Evolutionary conservation across 2,329 filamentous ascomycete genomes (phyloP), one percentile per base, ranked within the genome.

Genomic region (Hypoxylon sp.): DNA sequence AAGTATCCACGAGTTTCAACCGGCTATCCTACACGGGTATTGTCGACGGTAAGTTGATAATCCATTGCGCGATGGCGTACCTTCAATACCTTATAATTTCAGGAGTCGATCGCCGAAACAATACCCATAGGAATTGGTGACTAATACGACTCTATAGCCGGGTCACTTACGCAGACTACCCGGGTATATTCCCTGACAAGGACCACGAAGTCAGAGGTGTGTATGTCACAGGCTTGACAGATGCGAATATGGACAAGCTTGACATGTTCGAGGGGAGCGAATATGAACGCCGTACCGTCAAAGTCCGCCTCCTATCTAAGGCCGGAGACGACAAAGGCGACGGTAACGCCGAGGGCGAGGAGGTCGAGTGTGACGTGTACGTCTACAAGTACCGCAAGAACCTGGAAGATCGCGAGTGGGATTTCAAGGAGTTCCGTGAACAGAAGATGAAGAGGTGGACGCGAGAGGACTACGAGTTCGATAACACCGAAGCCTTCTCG

Each of bases 221-320:
- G 22, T 87, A 91, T 54, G 92, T 93, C 0, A 88, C 87, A 0
- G 94, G 94, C 0, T 80, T 98, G 44, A 96, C 91, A 0, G 85
- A 89, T 37, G 88, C 85, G 22, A 93, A 97, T 72, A 81, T 97
- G 54, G 79, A 81, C 68, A 88, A 90, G 28, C 82, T 98, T 1
- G 93, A 97, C 73, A 78, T 82, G 3, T 98, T 97, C 73, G 94
- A 98, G 76, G 94, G 94, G 0, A 66, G 68, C 5, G 87, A 95
- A 47, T 81, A 65, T 76, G 81, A 15, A 70, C 77, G 46, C 64
- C 72, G 47, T 64, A 79, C 8, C 59, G 78, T 72, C 52, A 75
- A 70, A 54, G 72, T 59, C 20, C 70, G 69, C 32, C 64, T 87
- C 0, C 70, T 85, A 5, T 70, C 74, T 10, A 75, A 74, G 47